Evolutionary conservation across 768 basidiomycete species (phyloP), one percentile per base, ranked within the genome.

Genomic region (Tylopilus balloui): DNA sequence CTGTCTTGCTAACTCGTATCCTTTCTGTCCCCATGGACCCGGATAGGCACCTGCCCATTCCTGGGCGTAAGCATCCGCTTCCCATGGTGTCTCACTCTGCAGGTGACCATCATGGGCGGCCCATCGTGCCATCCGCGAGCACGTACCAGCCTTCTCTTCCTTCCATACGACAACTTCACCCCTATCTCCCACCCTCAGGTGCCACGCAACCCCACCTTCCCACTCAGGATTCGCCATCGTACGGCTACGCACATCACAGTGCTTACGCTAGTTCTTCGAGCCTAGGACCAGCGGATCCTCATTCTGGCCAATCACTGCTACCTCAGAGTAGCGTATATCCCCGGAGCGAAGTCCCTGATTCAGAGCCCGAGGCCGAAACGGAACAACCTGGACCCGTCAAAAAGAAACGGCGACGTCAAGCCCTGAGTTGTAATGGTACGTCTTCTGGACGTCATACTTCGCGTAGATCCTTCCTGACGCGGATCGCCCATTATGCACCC

Each of bases 391-490:
- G 75, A 35, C 86, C 81, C 14, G 81, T 81, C 14, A 90, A 89
- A 75, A 89, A 89, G 78, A 91, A 88, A 68, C 73, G 88, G 45
- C 75, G 88, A 45, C 72, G 88, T 38, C 88, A 91, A 64, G 88
- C 88, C 32, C 69, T 91, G 57, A 91, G 88, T 62, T 91, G 88
- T 67, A 91, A 88, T 45, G 88, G 88, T 88, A 65, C 71, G 77
- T 70, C 36, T 36, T 48, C 46, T 23, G 24, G 1, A 46, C 42
- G 48, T 57, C 56, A 55, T 52, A 54, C 45, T 41, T 48, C 52
- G 57, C 59, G 55, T 50, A 52, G 54, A 56, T 50, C 52, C 20
- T 48, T 41, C 24, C 45, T 63, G 47, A 62, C 55, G 42, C 24
- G 25, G 47, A 37, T 52, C 27, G 21, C 44, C 28, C 46, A n/a